Evolutionary conservation across 208 protist genomes (phyloP).

Genomic region (Histomonas meleagridis): DNA sequence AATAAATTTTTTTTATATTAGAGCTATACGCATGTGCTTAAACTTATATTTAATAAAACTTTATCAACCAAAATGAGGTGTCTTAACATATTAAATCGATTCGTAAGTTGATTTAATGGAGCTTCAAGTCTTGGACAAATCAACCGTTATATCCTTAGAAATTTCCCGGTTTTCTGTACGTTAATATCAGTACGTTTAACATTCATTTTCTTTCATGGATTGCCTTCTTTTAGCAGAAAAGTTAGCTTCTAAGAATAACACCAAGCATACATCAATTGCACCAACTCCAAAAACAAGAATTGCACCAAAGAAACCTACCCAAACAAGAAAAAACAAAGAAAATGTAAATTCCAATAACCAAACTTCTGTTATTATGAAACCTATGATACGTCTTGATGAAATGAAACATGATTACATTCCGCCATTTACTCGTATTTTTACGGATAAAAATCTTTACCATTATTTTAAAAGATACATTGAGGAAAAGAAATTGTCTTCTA

Average conservation of each 20-base stretch:
- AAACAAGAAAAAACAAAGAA: not conserved
- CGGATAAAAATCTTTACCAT: constrained; percentile 1
- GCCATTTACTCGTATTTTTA: not conserved
- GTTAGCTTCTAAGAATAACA: not conserved
- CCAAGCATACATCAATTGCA: not conserved
- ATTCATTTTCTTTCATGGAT: not conserved
- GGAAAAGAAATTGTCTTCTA: not conserved
- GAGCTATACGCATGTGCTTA: no score
- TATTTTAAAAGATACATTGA: not conserved
- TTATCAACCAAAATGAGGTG: no score
- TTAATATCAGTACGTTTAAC: no score
- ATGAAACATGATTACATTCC: not conserved
- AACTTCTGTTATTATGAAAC: not conserved
- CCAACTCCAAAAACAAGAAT: not conserved
- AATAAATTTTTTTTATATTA: no score
- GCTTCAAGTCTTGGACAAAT: no score
- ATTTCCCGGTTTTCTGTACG: no score
- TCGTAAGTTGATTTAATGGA: no score
- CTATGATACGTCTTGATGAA: not conserved
- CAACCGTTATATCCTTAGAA: no score
- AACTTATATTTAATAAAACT: no score
- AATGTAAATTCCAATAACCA: not conserved
- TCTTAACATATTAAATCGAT: no score
- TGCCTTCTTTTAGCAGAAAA: not conserved
- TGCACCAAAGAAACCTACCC: not conserved